phyloP scores from a whole-genome alignment of 2,329 filamentous ascomycete genomes.

The Xylariaceae sp. region DNA sequence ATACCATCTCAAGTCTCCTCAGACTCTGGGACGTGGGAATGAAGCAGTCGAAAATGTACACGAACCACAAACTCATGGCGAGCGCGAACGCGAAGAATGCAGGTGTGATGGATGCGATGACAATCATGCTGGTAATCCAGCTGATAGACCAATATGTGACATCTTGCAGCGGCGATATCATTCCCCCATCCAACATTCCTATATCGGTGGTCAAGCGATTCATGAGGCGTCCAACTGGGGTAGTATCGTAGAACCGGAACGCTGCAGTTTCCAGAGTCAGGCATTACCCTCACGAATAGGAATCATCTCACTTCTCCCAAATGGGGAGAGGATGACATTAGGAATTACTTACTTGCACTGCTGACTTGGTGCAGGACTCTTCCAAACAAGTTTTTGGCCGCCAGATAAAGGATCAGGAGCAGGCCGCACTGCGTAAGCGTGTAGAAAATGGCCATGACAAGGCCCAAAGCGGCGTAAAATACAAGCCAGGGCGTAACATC shows the following conservation, averaged over 20 bases:
- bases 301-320: background rate
- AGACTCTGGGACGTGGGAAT: constrained; percentile 78
- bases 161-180: constrained; percentile 65
- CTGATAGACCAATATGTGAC: constrained; percentile 66
- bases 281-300: background rate
- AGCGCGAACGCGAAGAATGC: constrained; percentile 68
- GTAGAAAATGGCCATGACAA: constrained; percentile 53
- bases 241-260: constrained; percentile 87
- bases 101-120: constrained; percentile 76
- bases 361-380: constrained; percentile 68
- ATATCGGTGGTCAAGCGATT: constrained; percentile 89
- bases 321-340: background rate
- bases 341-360: constrained; percentile 48
- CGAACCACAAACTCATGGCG: constrained; percentile 60
- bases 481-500: constrained; percentile 71
- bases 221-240: constrained; percentile 83
- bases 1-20: constrained; percentile 81
- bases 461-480: constrained; percentile 61
- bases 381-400: constrained; percentile 69
- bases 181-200: constrained; percentile 81
- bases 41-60: constrained; percentile 70
- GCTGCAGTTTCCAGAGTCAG: constrained; percentile 26
- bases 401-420: constrained; percentile 71
- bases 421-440: constrained; percentile 61
- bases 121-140: constrained; percentile 65